These are phyloP conservation scores for Kurtzmaniella cleridarum DNA, from an alignment of 805 yeast genomes.

Conservation along the genomic window DNA sequence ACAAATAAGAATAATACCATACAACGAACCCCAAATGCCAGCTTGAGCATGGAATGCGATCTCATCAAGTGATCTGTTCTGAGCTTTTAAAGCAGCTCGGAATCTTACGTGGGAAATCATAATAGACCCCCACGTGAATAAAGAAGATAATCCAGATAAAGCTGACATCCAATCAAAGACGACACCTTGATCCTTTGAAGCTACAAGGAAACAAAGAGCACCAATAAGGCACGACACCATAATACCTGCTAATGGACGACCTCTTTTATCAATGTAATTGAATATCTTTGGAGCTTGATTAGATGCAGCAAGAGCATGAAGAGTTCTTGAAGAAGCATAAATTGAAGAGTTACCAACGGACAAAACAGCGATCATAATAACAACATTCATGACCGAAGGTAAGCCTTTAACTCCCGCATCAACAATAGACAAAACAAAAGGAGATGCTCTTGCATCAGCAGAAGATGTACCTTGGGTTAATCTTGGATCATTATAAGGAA, in stretches of 20 bases:
- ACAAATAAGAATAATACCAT: conserved; percentile 25
- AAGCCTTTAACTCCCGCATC: conserved; percentile 63
- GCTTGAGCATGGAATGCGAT: conserved; percentile 32
- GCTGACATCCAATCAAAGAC: conserved; percentile 37
- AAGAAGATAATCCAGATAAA: conserved; percentile 36
- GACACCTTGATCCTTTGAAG: conserved; percentile 34
- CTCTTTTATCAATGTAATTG: conserved; percentile 68
- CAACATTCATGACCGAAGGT: conserved; percentile 68
- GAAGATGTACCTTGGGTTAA: conserved; percentile 22
- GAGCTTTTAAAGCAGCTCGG: conserved; percentile 29
- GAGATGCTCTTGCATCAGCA: conserved; percentile 62
- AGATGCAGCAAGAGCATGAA: conserved; percentile 62
- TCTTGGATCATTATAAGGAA: conserved; percentile 23
- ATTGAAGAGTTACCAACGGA: conserved; percentile 74
- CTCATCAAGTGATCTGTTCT: conserved; percentile 33
- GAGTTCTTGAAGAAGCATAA: conserved; percentile 64
- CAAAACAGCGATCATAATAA: conserved; percentile 60
- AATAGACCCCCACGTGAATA: conserved; percentile 38
- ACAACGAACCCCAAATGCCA: conserved; percentile 31
- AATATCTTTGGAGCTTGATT: conserved; percentile 57
- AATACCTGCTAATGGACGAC: conserved; percentile 74
- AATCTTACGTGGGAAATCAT: conserved; percentile 35
- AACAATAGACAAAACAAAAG: conserved; percentile 67
- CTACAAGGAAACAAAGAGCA: conserved; percentile 50
- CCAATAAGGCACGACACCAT: conserved; percentile 49